Evolutionary conservation across 495 filamentous ascomycete species (phyloP).

Genomic region (Aspergillus panamensis): DNA sequence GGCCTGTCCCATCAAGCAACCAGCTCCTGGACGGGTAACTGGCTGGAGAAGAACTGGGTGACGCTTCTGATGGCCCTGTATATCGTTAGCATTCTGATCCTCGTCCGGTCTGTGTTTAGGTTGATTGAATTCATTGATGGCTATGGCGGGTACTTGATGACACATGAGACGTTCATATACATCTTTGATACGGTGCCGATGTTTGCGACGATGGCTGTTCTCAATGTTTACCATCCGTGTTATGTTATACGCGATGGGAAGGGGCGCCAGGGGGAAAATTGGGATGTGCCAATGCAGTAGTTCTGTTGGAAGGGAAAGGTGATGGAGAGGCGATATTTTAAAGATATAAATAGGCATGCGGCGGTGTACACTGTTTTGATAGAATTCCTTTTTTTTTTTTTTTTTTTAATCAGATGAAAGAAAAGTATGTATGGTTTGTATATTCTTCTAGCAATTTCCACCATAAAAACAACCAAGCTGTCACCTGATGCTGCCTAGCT

Average conservation of each 20-base stretch:
- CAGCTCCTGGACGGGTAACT: neutral
- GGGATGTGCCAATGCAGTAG: too few relatives aligned
- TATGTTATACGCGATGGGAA: neutral
- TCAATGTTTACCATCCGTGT: neutral
- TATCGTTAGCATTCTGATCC: neutral
- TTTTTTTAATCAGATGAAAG: too few relatives aligned
- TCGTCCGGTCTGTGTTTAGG: neutral
- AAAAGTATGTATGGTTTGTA: too few relatives aligned
- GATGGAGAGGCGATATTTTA: too few relatives aligned
- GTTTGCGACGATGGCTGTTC: neutral
- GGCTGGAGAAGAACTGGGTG: neutral
- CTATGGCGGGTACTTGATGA: neutral
- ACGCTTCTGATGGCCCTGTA: neutral
- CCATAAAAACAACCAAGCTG: too few relatives aligned
- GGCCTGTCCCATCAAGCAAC: constrained; percentile 2
- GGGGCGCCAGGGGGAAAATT: neutral
- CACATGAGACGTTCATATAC: neutral
- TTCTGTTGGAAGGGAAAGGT: too few relatives aligned
- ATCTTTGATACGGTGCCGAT: neutral
- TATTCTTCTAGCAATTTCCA: too few relatives aligned
- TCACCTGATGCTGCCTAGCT: too few relatives aligned
- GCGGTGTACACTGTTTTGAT: too few relatives aligned
- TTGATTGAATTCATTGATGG: neutral
- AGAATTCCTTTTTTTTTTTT: too few relatives aligned
- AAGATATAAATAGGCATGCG: too few relatives aligned